Conservation (phyloP, 2,329 filamentous ascomycete species). For the Escovopsis weberi region DNA sequence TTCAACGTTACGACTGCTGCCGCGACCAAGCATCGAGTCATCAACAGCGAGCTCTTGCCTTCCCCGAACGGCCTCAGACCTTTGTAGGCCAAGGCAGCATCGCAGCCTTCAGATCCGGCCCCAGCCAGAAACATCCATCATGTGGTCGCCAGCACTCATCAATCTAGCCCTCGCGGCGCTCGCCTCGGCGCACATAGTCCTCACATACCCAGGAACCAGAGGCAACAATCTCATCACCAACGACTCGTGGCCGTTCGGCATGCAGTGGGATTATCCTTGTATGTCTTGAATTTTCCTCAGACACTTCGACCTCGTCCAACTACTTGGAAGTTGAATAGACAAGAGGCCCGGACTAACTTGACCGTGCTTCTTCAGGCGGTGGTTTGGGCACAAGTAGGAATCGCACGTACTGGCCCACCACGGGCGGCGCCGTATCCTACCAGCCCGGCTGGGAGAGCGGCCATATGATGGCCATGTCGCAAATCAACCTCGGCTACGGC, state of each 20-base stretch:
- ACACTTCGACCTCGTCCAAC: background rate
- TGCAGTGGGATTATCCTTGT: slow-evolving; percentile 97
- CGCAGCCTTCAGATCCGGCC: too few species aligned
- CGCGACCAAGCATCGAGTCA: too few species aligned
- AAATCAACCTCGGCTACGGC: slow-evolving; percentile 82
- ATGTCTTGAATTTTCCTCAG: slow-evolving; percentile 22
- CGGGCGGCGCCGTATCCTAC: slow-evolving; percentile 73
- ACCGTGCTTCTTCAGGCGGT: slow-evolving; percentile 46
- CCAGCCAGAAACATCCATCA: slow-evolving; percentile 14
- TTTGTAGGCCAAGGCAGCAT: too few species aligned
- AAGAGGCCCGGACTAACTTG: background rate
- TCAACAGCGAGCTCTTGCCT: too few species aligned
- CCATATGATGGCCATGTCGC: slow-evolving; percentile 67
- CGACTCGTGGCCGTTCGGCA: slow-evolving; percentile 68
- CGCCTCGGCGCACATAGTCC: slow-evolving; percentile 59
- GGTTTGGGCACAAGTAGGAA: slow-evolving; percentile 66
- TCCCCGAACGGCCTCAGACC: too few species aligned
- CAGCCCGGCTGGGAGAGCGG: slow-evolving; percentile 96
- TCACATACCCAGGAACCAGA: slow-evolving; percentile 76
- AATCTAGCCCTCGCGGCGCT: slow-evolving; percentile 32
- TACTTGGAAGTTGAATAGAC: too few species aligned
- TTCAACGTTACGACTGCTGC: too few species aligned
- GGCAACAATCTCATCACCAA: slow-evolving; percentile 76
- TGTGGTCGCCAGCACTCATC: slow-evolving; percentile 30
- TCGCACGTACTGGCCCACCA: slow-evolving; percentile 81